Evolutionary conservation across 2,329 filamentous ascomycete species (phyloP).

Genomic region (Trichothecium sympodiale): DNA sequence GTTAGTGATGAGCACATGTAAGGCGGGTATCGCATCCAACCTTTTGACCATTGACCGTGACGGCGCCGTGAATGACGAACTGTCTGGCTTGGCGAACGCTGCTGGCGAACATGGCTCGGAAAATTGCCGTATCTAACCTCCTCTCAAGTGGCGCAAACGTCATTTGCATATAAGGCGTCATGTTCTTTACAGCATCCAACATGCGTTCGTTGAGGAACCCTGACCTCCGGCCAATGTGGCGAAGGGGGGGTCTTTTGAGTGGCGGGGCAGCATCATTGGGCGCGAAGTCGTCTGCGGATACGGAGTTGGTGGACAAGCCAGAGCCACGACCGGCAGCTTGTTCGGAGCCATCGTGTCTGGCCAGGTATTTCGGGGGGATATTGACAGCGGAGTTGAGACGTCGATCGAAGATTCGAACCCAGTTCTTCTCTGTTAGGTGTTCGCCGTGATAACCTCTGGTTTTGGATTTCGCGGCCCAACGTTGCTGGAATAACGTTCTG

Average conservation of each 20-base stretch:
- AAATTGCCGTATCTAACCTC: constrained; percentile 87
- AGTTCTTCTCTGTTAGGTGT: constrained; percentile 84
- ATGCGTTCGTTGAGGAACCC: no score
- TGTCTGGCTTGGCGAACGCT: constrained; percentile 87
- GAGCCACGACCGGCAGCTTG: constrained; percentile 76
- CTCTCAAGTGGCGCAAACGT: constrained; percentile 84
- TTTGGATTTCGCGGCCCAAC: constrained; percentile 83
- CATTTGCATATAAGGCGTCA: constrained; percentile 93
- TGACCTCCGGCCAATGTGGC: no score
- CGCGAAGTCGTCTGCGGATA: constrained; percentile 23
- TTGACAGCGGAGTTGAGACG: constrained; percentile 73
- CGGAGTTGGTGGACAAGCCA: constrained; percentile 36
- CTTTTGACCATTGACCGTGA: constrained; percentile 95
- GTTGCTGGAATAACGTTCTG: constrained; percentile 91
- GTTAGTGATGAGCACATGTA: neutral
- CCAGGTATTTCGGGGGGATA: constrained; percentile 74
- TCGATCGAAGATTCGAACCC: constrained; percentile 84
- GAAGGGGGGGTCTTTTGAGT: constrained; percentile 8
- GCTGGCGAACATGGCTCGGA: constrained; percentile 86
- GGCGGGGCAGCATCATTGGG: constrained; percentile 11
- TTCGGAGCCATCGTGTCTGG: constrained; percentile 68
- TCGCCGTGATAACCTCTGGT: constrained; percentile 89
- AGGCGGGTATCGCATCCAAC: constrained; percentile 29
- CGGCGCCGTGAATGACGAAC: constrained; percentile 84
- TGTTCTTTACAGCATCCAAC: constrained; percentile 22